These are phyloP conservation scores for Fusarium hostae DNA, from an alignment of 2,329 filamentous ascomycete genomes.

Conservation along the genomic window DNA sequence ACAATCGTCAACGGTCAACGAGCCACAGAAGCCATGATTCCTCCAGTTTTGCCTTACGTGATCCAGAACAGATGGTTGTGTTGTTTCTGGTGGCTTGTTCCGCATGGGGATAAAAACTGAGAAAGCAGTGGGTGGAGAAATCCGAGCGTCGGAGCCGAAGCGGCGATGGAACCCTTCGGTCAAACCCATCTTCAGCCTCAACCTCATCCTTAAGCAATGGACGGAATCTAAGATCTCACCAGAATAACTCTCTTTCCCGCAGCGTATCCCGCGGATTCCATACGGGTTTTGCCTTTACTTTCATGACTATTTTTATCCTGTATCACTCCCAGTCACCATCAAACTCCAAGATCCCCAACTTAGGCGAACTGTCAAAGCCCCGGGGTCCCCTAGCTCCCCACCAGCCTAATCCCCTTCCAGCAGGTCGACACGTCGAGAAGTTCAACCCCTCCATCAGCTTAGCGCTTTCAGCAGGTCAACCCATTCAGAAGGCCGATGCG, in stretches of 20 bases:
- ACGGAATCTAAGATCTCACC: background rate
- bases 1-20: too few relatives aligned
- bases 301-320: background rate
- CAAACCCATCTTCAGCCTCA: rapidly evolving
- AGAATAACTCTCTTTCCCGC: too few relatives aligned
- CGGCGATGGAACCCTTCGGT: background rate
- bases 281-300: background rate
- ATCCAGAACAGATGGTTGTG: too few relatives aligned
- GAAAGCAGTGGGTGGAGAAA: rapidly evolving
- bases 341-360: too few relatives aligned
- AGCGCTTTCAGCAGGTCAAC: background rate
- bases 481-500: background rate
- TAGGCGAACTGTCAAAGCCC: background rate
- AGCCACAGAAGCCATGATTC: too few relatives aligned
- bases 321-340: background rate
- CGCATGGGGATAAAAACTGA: rapidly evolving
- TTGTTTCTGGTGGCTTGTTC: background rate
- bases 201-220: background rate
- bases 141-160: background rate
- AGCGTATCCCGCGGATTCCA: background rate
- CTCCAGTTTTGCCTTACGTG: too few relatives aligned
- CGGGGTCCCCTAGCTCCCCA: background rate
- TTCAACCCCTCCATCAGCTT: background rate
- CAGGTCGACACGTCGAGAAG: background rate
- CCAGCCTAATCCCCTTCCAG: rapidly evolving